These are phyloP conservation scores for Detonula confervacea DNA, from an alignment of 352 stramenopile genomes.

Conservation along the genomic window DNA sequence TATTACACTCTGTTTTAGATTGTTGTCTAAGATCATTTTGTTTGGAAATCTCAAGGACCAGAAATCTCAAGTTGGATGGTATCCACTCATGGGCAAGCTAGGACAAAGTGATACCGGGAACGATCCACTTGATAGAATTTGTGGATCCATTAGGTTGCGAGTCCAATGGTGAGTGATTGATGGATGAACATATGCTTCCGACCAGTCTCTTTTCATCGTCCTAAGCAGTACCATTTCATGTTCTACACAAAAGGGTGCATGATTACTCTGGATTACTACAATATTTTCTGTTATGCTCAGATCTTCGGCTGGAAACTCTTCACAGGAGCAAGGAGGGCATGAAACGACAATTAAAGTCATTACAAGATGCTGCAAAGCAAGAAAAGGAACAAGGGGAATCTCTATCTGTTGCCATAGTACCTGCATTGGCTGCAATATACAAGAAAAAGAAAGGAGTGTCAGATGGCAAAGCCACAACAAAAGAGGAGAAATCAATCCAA, in stretches of 20 bases:
- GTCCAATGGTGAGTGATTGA: no score
- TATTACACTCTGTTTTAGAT: not conserved
- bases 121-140: conserved; percentile 62
- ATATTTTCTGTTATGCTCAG: conserved; percentile 78
- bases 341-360: conserved; percentile 51
- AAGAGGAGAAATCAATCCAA: conserved; percentile 21
- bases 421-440: conserved; percentile 46
- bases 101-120: conserved; percentile 77
- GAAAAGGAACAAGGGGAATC: conserved; percentile 40
- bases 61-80: conserved; percentile 82
- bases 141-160: conserved; percentile 78
- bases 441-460: conserved; percentile 43
- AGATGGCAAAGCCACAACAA: conserved; percentile 10
- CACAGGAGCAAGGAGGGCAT: conserved; percentile 50
- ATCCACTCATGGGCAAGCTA: conserved; percentile 75
- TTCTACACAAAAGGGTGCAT: no score
- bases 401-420: conserved; percentile 24
- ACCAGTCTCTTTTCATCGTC: no score
- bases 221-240: no score
- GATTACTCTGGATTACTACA: conserved; percentile 68
- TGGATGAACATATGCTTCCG: no score
- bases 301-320: conserved; percentile 62
- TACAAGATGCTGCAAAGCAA: conserved; percentile 52
- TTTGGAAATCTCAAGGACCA: conserved; percentile 80
- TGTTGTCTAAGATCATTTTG: no score